Conservation (phyloP, 2,329 filamentous ascomycete genomes). For the Diaporthe citri region DNA sequence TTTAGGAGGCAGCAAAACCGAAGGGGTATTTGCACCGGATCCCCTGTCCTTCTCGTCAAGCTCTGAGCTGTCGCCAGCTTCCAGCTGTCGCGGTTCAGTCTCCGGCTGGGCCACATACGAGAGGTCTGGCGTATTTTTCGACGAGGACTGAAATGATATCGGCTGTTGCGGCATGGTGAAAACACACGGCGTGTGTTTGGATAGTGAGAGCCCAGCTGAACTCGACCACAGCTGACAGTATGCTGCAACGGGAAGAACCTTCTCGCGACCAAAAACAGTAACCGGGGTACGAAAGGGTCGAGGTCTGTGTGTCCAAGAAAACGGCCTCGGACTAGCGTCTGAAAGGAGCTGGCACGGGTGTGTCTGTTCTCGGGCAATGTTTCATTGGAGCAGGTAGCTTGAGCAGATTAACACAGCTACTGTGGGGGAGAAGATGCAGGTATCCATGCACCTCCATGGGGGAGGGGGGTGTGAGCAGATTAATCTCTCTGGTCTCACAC, state of each 20-base stretch:
- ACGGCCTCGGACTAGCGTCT: not conserved
- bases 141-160: not conserved
- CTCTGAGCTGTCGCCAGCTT: constrained; percentile 5
- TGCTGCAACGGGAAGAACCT: not conserved
- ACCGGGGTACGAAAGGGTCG: not conserved
- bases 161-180: constrained; percentile 9
- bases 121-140: not conserved
- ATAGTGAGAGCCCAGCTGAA: not conserved
- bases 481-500: constrained; percentile 2
- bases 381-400: constrained; percentile 1
- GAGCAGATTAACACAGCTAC: constrained; percentile 3
- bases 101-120: not conserved
- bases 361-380: not conserved
- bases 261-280: not conserved
- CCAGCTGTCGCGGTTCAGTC: not conserved
- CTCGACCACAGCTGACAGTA: not conserved
- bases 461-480: constrained; percentile 23
- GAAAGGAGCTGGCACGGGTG: not conserved
- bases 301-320: constrained; percentile 21
- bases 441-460: constrained; percentile 16
- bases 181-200: not conserved
- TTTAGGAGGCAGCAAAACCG: not conserved
- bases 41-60: not conserved
- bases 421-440: constrained; percentile 1
- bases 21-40: not conserved